Conservation (phyloP, 1,139 yeast genomes). For the Groenewaldozyma sp. region DNA sequence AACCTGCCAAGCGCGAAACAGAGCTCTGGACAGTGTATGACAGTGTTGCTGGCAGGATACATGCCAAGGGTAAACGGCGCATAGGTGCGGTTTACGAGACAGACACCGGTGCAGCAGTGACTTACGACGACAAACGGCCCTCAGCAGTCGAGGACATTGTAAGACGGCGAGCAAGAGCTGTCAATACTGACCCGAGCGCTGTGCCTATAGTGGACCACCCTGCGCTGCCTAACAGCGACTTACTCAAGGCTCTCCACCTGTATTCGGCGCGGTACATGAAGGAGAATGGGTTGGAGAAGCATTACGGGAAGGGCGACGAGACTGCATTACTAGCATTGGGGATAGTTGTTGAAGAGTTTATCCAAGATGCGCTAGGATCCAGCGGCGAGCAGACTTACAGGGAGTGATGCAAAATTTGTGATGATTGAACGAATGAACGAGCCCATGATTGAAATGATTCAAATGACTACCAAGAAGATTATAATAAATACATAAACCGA, state of each 20-base stretch:
- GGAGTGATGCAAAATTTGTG: too few species aligned
- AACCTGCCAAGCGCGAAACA: neutral
- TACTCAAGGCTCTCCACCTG: conserved; percentile 19
- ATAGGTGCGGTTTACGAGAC: neutral
- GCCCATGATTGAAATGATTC: too few species aligned
- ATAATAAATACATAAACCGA: too few species aligned
- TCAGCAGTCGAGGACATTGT: neutral
- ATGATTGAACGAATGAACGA: too few species aligned
- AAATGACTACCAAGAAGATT: too few species aligned
- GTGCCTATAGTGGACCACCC: conserved; percentile 11
- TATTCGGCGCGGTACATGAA: conserved; percentile 19
- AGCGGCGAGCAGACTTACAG: conserved; percentile 8
- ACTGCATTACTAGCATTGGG: conserved; percentile 29
- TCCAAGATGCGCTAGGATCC: conserved; percentile 22
- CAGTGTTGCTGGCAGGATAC: conserved; percentile 12
- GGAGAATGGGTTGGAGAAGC: conserved; percentile 7
- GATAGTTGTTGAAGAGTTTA: conserved; percentile 26
- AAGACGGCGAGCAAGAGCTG: neutral
- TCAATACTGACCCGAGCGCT: neutral
- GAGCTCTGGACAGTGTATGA: conserved; percentile 12
- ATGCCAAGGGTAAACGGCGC: neutral
- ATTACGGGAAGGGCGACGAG: conserved; percentile 22
- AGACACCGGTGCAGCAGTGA: neutral
- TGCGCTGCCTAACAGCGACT: conserved; percentile 10
- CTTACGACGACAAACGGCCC: neutral